These are phyloP conservation scores for Monotropa hypopitys DNA, from an alignment of 179 eudicot genomes.

Conservation along the genomic window DNA sequence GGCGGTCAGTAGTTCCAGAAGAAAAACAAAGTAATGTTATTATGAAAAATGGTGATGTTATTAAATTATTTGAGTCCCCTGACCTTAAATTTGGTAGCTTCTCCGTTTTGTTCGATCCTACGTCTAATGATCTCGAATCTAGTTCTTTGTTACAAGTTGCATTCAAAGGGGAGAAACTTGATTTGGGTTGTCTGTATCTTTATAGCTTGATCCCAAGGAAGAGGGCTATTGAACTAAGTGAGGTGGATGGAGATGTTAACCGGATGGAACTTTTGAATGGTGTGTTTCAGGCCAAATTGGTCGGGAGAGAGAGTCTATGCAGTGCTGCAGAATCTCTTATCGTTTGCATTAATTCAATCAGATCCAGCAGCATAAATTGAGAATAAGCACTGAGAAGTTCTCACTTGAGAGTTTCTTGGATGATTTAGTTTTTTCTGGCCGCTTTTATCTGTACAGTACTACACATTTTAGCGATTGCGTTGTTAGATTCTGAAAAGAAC, in stretches of 20 bases:
- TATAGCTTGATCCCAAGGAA: slow-evolving; percentile 42
- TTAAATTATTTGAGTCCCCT: slow-evolving; percentile 36
- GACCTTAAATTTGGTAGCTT: slow-evolving; percentile 57
- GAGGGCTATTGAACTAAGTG: slow-evolving; percentile 40
- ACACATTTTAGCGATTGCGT: background rate
- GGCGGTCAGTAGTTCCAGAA: slow-evolving; percentile 25
- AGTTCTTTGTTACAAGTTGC: slow-evolving; percentile 38
- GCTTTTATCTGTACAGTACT: background rate
- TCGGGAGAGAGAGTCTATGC: slow-evolving; percentile 41
- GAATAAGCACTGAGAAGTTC: background rate
- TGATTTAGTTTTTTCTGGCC: background rate
- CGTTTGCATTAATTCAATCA: slow-evolving; percentile 28
- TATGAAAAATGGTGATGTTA: slow-evolving; percentile 26
- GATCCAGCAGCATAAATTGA: slow-evolving; percentile 8
- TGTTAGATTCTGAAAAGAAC: background rate
- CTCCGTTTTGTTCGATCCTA: slow-evolving; percentile 44
- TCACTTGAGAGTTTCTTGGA: background rate
- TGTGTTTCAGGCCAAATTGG: slow-evolving; percentile 36
- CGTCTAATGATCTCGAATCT: slow-evolving; percentile 35
- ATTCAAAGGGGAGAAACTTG: slow-evolving; percentile 32
- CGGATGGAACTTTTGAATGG: slow-evolving; percentile 35
- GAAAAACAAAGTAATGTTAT: slow-evolving; percentile 15
- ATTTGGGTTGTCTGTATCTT: slow-evolving; percentile 28
- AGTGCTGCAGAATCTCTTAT: slow-evolving; percentile 40
- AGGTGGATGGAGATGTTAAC: slow-evolving; percentile 35